Base-by-base conservation (phyloP, 345 rosid species). In the Melastoma malabathricum region DNA sequence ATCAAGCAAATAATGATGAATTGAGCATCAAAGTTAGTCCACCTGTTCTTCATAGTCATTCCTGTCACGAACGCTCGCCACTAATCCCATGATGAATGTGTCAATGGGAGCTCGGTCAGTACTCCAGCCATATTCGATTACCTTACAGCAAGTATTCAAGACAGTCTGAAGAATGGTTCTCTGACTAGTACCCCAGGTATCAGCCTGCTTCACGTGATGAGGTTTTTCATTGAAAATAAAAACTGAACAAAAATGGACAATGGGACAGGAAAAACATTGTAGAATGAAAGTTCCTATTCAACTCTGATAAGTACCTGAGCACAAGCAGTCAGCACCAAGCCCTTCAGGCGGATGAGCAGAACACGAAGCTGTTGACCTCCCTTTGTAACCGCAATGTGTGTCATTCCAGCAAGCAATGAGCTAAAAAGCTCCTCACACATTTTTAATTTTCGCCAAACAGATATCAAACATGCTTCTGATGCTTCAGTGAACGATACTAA, bases 291-390 rank as follows among this genome's bases (percentile, higher is more conserved):
- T 47, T 47, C 38, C 56, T 29, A 61, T 29, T n/a, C 17, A 50
- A 46, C 48, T 41, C 31, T 52, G 27, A 63, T 50, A 41, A 56
- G 38, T 64, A 85, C 99, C 97, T 83, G 97, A 41, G 81, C 77
- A 73, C 99, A 93, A 46, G 82, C 78, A 48, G 88, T 75, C 57
- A 88, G 77, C 59, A 93, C 95, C 41, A 93, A 76, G 51, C 84
- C 84, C 67, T 93, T 93, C 34, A 88, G 84, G 52, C 90, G 97
- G 70, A 93, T 93, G 62, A 93, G 94, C 70, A 93, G 59, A 63
- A 88, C 88, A 38, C 99, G 97, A 52, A 93, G 65, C 29, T 82
- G 94, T 79, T 93, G 99, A 55, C 99, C 99, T 61, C 97, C 97
- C 64, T 80, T 76, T 44, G 74, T 75, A 54, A 79, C 82, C 53